Evolutionary conservation across 805 yeast species (phyloP).

Genomic region (Cephaloascus albidus): DNA sequence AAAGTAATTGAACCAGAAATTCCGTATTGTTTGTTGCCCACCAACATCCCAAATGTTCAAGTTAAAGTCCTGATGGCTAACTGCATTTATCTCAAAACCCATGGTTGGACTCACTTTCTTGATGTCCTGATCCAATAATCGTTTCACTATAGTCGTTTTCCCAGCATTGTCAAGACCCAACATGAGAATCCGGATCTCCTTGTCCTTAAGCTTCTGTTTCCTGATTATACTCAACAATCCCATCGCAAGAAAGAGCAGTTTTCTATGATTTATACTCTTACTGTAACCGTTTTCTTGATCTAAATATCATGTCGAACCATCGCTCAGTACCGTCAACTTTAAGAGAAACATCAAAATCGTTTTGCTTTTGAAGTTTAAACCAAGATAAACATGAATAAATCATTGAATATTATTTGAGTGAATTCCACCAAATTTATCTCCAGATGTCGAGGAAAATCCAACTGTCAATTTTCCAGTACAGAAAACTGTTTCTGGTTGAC

Average conservation of each 20-base stretch:
- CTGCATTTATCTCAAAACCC: conserved; percentile 76
- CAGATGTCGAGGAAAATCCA: neutral
- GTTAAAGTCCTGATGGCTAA: conserved; percentile 30
- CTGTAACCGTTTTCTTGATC: no score
- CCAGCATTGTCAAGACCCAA: conserved; percentile 91
- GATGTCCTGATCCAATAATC: conserved; percentile 41
- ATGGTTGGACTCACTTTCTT: conserved; percentile 72
- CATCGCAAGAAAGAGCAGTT: no score
- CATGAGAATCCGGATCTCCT: conserved; percentile 63
- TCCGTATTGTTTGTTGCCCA: conserved; percentile 36
- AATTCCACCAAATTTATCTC: no score
- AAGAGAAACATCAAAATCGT: no score
- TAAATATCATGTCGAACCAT: no score
- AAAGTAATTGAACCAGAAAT: conserved; percentile 72
- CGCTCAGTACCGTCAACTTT: no score
- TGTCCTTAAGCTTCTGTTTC: conserved; percentile 75
- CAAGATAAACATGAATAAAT: no score
- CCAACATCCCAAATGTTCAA: conserved; percentile 84
- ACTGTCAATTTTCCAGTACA: neutral
- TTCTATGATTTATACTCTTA: no score
- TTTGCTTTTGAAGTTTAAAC: no score
- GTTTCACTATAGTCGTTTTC: conserved; percentile 73
- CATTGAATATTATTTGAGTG: no score
- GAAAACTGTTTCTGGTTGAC: neutral
- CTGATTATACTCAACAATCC: conserved; percentile 73